Conservation (phyloP, 768 basidiomycete species). For the Termitomyces sp. region DNA sequence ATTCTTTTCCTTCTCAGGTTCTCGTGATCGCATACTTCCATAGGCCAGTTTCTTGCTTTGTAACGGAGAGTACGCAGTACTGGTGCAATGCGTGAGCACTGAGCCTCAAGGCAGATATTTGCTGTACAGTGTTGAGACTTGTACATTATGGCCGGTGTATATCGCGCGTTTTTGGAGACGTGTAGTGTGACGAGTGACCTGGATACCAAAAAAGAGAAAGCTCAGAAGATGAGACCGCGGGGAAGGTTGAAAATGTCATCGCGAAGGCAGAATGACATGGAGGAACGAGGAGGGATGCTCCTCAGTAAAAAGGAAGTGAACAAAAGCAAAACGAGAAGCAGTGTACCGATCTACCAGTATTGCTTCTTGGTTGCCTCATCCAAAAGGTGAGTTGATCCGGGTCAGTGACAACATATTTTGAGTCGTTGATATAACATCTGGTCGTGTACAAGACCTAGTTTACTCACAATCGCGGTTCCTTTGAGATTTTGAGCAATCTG, state of each 20-base stretch:
- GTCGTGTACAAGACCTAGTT: too few relatives aligned
- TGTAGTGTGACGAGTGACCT: slow-evolving; percentile 8
- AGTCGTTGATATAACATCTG: too few relatives aligned
- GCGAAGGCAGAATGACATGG: slow-evolving; percentile 1
- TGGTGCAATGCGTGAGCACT: slow-evolving; percentile 31
- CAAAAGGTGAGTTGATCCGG: too few relatives aligned
- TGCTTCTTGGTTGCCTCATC: too few relatives aligned
- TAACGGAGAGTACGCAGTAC: slow-evolving; percentile 30
- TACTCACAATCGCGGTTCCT: too few relatives aligned
- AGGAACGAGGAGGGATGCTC: neutral
- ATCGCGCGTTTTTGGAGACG: slow-evolving; percentile 15
- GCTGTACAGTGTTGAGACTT: too few relatives aligned
- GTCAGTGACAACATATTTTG: too few relatives aligned
- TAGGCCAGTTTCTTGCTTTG: slow-evolving; percentile 45
- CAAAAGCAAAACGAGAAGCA: neutral
- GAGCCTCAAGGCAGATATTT: slow-evolving; percentile 38
- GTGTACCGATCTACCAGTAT: too few relatives aligned
- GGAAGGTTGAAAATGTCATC: slow-evolving; percentile 7
- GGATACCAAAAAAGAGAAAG: neutral
- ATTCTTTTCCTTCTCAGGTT: neutral
- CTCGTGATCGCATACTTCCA: slow-evolving; percentile 27
- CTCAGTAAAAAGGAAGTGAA: neutral
- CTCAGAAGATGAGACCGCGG: neutral
- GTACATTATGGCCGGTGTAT: too few relatives aligned
- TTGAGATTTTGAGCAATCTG: too few relatives aligned